These are phyloP conservation scores for Phialocephala sp. DNA, from an alignment of 2,329 filamentous ascomycete genomes.

Conservation along the genomic window DNA sequence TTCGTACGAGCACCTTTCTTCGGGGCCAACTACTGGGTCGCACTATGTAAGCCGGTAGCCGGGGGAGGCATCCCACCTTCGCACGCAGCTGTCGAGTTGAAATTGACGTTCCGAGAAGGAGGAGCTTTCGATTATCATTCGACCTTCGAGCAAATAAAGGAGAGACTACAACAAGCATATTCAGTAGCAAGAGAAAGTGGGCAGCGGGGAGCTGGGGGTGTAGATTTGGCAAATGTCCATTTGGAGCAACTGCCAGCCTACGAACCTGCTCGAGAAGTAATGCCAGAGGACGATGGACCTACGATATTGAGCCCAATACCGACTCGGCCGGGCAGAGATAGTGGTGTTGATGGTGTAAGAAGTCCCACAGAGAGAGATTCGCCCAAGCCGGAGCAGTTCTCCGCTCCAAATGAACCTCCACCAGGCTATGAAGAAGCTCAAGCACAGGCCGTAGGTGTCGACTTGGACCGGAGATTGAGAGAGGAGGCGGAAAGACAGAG, in stretches of 20 bases:
- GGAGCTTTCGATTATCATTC: constrained; percentile 92
- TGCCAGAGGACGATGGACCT: constrained; percentile 30
- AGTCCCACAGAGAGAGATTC: constrained; percentile 21
- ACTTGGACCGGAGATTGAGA: constrained; percentile 72
- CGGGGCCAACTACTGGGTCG: constrained; percentile 89
- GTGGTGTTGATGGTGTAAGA: constrained; percentile 25
- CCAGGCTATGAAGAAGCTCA: constrained; percentile 93
- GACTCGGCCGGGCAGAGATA: constrained; percentile 34
- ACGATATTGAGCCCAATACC: constrained; percentile 35
- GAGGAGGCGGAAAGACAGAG: constrained; percentile 67
- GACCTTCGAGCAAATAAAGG: constrained; percentile 82
- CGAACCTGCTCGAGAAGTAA: constrained; percentile 57
- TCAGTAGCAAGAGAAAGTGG: constrained; percentile 75
- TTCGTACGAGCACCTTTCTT: constrained; percentile 90
- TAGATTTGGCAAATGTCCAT: constrained; percentile 69
- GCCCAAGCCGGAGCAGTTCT: constrained; percentile 23
- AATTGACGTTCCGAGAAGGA: constrained; percentile 90
- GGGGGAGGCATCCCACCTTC: constrained; percentile 82
- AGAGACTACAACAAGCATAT: constrained; percentile 80
- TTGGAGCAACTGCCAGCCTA: constrained; percentile 90
- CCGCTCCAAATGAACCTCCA: constrained; percentile 75
- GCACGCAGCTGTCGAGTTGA: constrained; percentile 76
- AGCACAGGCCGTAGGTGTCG: constrained; percentile 64
- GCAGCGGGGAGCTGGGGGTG: constrained; percentile 51
- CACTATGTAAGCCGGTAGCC: constrained; percentile 77